These are phyloP conservation scores for Penicillium sp. DNA, from an alignment of 2,329 filamentous ascomycete genomes.

Conservation along the genomic window DNA sequence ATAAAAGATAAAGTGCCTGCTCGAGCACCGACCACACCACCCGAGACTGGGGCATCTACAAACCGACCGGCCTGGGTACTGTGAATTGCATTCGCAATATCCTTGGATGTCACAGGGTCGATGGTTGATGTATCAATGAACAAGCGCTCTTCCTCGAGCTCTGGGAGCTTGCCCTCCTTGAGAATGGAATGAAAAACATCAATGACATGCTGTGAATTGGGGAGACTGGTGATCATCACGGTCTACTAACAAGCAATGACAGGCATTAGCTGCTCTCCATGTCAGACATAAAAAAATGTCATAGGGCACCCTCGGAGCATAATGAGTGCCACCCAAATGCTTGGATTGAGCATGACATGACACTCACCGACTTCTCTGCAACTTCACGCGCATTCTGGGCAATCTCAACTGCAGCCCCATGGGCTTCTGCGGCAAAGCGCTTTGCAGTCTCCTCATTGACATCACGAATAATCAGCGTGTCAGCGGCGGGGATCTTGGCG, in stretches of 20 bases:
- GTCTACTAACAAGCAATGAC: slow-evolving; percentile 53
- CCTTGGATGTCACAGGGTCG: slow-evolving; percentile 76
- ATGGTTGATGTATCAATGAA: slow-evolving; percentile 98
- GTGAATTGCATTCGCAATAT: slow-evolving; percentile 67
- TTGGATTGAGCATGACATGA: background rate
- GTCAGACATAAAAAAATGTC: background rate
- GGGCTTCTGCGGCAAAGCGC: slow-evolving; percentile 54
- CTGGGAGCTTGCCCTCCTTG: slow-evolving; percentile 50
- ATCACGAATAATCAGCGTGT: slow-evolving; percentile 62
- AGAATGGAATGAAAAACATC: slow-evolving; percentile 76
- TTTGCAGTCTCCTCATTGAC: slow-evolving; percentile 56
- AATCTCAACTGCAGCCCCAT: slow-evolving; percentile 47
- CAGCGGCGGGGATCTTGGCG: slow-evolving; percentile 59
- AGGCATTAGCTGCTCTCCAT: background rate
- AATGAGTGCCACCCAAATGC: background rate
- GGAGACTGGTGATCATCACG: slow-evolving; percentile 80
- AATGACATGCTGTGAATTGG: slow-evolving; percentile 82
- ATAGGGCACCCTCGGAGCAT: background rate
- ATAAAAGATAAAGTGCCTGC: slow-evolving; percentile 93
- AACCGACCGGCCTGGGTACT: slow-evolving; percentile 68
- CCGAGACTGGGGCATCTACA: slow-evolving; percentile 94
- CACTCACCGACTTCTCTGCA: slow-evolving; percentile 62
- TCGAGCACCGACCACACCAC: slow-evolving; percentile 84
- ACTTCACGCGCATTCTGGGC: slow-evolving; percentile 58
- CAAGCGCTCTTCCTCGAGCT: slow-evolving; percentile 58